Conservation (phyloP, 225 moss, liverwort and hornwort species). For the Bryum argenteum region DNA sequence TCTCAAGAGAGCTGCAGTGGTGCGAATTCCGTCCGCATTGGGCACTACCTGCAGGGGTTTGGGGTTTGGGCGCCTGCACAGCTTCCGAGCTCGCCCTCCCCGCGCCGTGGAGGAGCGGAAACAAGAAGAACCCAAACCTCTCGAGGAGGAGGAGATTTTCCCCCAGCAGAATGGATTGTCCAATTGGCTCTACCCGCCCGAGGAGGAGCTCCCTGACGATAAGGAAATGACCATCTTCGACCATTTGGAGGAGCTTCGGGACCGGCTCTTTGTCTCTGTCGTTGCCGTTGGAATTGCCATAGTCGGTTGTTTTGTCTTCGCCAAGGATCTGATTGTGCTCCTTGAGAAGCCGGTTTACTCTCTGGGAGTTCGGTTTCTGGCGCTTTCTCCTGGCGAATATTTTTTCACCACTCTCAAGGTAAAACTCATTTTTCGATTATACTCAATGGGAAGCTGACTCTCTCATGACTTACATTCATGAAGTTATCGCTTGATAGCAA, state of each 20-base stretch:
- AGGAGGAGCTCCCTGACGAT: constrained; percentile 94
- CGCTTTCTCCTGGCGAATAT: constrained; percentile 95
- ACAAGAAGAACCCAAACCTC: constrained; percentile 8
- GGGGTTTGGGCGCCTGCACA: constrained; percentile 3
- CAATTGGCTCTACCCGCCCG: constrained; percentile 90
- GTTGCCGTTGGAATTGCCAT: constrained; percentile 79
- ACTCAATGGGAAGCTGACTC: neutral
- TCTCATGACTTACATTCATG: neutral
- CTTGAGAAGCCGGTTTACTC: constrained; percentile 90
- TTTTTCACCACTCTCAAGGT: constrained; percentile 99
- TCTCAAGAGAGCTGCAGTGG: neutral
- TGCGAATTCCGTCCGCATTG: constrained; percentile 18
- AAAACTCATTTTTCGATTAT: neutral
- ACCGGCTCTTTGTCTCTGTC: constrained; percentile 70
- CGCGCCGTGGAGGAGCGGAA: constrained; percentile 42
- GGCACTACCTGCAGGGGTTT: constrained; percentile 21
- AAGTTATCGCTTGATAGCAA: neutral
- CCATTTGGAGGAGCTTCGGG: constrained; percentile 90
- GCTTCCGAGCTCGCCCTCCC: neutral
- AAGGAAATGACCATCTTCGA: constrained; percentile 97
- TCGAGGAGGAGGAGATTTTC: constrained; percentile 26
- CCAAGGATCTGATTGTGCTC: constrained; percentile 86
- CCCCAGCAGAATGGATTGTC: constrained; percentile 55
- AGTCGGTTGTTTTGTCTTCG: constrained; percentile 71
- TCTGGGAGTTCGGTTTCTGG: constrained; percentile 90